phyloP scores from a whole-genome alignment of 129 eudicot genomes.

The Saussurea involucrata region DNA sequence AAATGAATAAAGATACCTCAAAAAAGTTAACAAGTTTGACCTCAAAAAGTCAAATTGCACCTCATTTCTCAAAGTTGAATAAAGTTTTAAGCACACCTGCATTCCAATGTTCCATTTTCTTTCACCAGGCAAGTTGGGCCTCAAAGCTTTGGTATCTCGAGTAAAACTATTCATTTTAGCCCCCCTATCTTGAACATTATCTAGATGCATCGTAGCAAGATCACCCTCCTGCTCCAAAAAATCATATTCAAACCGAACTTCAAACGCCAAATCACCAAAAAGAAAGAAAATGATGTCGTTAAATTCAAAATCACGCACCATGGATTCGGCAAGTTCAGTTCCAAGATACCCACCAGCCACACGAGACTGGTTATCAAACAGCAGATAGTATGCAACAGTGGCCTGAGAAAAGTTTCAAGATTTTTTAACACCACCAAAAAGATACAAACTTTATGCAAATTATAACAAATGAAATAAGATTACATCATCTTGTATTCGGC shows the following conservation, averaged over 20 bases:
- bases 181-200: slow-evolving; percentile 22
- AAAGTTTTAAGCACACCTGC: slow-evolving; percentile 43
- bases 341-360: slow-evolving; percentile 75
- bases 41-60: not conserved
- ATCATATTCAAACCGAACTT: not conserved
- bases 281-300: not conserved
- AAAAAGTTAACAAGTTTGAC: not conserved
- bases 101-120: slow-evolving; percentile 67
- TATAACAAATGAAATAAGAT: slow-evolving; percentile 9
- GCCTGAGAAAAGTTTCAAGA: slow-evolving; percentile 40
- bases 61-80: not conserved
- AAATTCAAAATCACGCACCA: slow-evolving; percentile 38
- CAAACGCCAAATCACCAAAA: not conserved
- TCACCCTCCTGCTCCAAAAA: slow-evolving; percentile 46
- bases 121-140: slow-evolving; percentile 38
- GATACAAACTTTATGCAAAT: slow-evolving; percentile 1
- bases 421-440: not conserved
- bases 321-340: slow-evolving; percentile 59
- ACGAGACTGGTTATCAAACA: slow-evolving; percentile 66
- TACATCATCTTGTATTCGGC: slow-evolving; percentile 74
- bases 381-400: slow-evolving; percentile 76
- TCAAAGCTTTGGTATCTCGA: slow-evolving; percentile 22
- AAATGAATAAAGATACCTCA: not conserved
- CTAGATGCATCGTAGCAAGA: slow-evolving; percentile 34
- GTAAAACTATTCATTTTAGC: slow-evolving; percentile 21